Evolutionary conservation across 371 early-diverging fungal genomes (phyloP).

Genomic region (Zancudomyces culisetae): DNA sequence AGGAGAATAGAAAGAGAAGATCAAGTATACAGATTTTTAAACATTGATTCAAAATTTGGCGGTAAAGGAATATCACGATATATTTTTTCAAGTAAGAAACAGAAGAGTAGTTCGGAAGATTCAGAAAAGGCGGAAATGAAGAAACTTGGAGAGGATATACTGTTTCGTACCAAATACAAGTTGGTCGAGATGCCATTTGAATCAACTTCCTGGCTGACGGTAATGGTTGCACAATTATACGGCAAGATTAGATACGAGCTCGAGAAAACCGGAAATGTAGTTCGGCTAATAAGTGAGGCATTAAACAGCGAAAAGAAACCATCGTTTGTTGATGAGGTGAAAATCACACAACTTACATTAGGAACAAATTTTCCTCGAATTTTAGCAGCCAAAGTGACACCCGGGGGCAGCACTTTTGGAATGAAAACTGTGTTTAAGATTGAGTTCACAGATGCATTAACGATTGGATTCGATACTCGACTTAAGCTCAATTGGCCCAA

Average conservation of each 20-base stretch:
- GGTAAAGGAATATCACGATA: neutral
- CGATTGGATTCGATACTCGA: conserved; percentile 60
- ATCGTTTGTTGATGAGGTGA: conserved; percentile 59
- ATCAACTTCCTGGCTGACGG: conserved; percentile 82
- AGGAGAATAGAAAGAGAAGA: neutral
- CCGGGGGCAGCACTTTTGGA: conserved; percentile 10
- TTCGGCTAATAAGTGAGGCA: conserved; percentile 48
- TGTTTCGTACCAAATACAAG: conserved; percentile 19
- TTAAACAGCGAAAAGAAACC: conserved; percentile 64
- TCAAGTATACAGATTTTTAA: neutral
- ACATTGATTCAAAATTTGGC: neutral
- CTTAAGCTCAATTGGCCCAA: conserved; percentile 81
- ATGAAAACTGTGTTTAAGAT: conserved; percentile 46
- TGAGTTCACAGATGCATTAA: conserved; percentile 56
- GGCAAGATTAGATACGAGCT: conserved; percentile 66
- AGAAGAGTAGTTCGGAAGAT: neutral
- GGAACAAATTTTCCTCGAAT: conserved; percentile 79
- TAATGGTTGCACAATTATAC: conserved; percentile 67
- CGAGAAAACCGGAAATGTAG: conserved; percentile 46
- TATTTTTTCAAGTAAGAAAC: neutral
- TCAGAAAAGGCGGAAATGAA: conserved; percentile 11
- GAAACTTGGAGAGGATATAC: conserved; percentile 16
- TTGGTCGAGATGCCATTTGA: conserved; percentile 38
- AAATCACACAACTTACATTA: conserved; percentile 69
- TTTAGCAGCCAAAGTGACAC: conserved; percentile 21